phyloP scores from a whole-genome alignment of 805 yeast species.

The Zygoascus flipseniorum region DNA sequence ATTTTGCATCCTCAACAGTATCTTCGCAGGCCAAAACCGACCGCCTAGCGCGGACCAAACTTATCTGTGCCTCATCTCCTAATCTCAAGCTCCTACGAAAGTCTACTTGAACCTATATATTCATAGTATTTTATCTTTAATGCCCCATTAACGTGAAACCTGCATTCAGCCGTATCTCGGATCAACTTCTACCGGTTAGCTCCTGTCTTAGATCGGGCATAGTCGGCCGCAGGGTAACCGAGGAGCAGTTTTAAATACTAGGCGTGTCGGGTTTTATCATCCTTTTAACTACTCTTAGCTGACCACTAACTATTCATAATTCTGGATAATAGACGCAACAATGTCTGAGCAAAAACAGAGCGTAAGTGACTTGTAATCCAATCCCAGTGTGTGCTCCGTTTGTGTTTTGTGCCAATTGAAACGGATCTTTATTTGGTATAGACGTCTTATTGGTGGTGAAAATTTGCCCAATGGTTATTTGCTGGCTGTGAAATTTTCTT shows the following conservation, averaged over 20 bases:
- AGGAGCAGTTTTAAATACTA: not conserved
- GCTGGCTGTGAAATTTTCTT: not conserved
- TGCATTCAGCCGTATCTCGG: not conserved
- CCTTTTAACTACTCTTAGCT: not conserved
- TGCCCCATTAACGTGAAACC: not conserved
- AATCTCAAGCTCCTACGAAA: conserved; percentile 3
- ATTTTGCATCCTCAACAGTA: not conserved
- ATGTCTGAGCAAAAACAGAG: not conserved
- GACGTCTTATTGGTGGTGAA: not conserved
- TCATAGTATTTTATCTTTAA: not conserved
- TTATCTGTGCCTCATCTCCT: conserved; percentile 7
- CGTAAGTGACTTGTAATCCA: not conserved
- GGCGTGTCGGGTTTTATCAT: not conserved
- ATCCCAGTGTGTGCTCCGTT: not conserved
- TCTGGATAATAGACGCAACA: not conserved
- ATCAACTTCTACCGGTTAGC: not conserved
- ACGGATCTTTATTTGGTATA: too few species aligned
- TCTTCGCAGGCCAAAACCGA: conserved; percentile 3
- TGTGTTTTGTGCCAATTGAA: too few species aligned
- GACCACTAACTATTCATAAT: not conserved
- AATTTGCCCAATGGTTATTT: not conserved
- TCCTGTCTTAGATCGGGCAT: not conserved
- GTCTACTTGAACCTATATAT: not conserved
- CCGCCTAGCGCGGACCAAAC: conserved; percentile 3
- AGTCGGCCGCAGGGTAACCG: not conserved